Conservation (phyloP, 2,329 filamentous ascomycete species). For the Calonectria montana region DNA sequence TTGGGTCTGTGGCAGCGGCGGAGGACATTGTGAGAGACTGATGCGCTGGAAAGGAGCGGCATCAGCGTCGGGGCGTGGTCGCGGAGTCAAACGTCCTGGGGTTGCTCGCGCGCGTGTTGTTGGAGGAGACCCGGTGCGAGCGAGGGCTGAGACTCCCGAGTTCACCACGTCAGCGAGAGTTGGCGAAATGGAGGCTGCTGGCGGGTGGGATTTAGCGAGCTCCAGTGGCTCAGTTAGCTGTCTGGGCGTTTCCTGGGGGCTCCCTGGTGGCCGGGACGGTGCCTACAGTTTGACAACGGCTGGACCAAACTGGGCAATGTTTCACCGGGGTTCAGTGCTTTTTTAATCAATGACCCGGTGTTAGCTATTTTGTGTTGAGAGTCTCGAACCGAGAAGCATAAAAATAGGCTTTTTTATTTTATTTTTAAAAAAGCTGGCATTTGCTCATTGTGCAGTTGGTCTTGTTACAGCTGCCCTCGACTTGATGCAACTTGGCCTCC, state of each 20-base stretch:
- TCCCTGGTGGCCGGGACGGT: not conserved
- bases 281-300: not conserved
- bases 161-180: constrained; percentile 41
- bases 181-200: constrained; percentile 18
- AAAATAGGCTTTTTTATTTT: not conserved
- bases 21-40: constrained; percentile 53
- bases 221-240: constrained; percentile 22
- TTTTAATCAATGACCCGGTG: not conserved
- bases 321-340: constrained; percentile 3
- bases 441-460: constrained; percentile 1
- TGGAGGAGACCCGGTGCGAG: constrained; percentile 25
- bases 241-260: constrained; percentile 26
- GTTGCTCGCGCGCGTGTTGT: constrained; percentile 32
- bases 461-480: not conserved
- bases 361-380: not conserved
- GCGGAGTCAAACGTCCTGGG: constrained; percentile 21
- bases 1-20: constrained; percentile 48
- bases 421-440: not conserved
- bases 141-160: constrained; percentile 26
- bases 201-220: constrained; percentile 40
- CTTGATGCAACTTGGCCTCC: constrained; percentile 11
- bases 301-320: constrained; percentile 1
- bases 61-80: constrained; percentile 37
- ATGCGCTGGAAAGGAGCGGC: constrained; percentile 34
- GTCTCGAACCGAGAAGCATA: not conserved